Conservation (phyloP, 225 moss, liverwort and hornwort species). For the Sphagnum tenellum region DNA sequence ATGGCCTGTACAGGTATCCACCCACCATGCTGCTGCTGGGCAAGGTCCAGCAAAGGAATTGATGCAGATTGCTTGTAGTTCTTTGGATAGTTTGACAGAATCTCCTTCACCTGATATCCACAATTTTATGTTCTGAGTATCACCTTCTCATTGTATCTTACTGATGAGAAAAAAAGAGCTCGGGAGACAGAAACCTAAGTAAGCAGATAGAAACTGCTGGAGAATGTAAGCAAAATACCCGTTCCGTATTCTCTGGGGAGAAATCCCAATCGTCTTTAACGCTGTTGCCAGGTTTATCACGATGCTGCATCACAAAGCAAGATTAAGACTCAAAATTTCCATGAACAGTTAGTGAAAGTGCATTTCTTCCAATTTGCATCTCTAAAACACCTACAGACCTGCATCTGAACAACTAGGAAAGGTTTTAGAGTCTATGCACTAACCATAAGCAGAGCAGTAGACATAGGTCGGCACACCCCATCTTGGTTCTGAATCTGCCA, state of each 20-base stretch:
- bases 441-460: slow-evolving; percentile 3
- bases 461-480: slow-evolving; percentile 4
- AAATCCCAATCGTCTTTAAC: slow-evolving; percentile 69
- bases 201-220: background rate
- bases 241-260: slow-evolving; percentile 68
- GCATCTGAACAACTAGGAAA: background rate
- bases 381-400: no score
- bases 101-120: slow-evolving; percentile 66
- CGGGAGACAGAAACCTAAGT: background rate
- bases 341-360: background rate
- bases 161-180: background rate
- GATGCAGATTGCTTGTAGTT: slow-evolving; percentile 94
- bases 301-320: slow-evolving; percentile 56
- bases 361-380: no score
- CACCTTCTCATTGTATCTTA: background rate
- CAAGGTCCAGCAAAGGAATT: slow-evolving; percentile 87
- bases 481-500: slow-evolving; percentile 1
- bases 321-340: background rate
- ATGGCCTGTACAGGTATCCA: slow-evolving; percentile 87
- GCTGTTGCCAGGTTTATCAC: slow-evolving; percentile 70
- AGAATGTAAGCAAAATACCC: slow-evolving; percentile 28
- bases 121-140: slow-evolving; percentile 3
- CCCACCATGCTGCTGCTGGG: slow-evolving; percentile 93
- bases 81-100: slow-evolving; percentile 80
- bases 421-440: background rate